phyloP scores from a whole-genome alignment of 257 asterid genomes.

The Nicotiana attenuata region DNA sequence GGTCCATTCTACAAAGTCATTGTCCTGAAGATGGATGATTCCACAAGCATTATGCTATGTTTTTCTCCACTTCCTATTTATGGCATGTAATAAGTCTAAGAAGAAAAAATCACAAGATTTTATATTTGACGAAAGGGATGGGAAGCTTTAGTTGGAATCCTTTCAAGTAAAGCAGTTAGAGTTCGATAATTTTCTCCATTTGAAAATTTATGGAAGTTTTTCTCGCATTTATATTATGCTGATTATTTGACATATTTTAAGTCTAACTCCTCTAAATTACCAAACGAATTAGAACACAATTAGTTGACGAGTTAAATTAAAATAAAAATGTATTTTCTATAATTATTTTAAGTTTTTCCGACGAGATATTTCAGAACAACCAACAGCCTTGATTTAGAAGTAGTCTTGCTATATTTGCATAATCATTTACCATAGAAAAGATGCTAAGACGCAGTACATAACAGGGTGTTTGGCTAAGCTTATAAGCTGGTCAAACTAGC shows the following conservation, averaged over 20 bases:
- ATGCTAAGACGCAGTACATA: too few relatives aligned
- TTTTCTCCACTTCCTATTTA: neutral
- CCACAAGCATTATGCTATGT: neutral
- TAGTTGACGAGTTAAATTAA: too few relatives aligned
- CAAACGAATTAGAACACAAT: too few relatives aligned
- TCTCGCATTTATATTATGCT: neutral
- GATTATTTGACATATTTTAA: too few relatives aligned
- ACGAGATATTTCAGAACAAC: too few relatives aligned
- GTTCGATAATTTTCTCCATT: neutral
- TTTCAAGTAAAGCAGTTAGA: neutral
- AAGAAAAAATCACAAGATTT: neutral
- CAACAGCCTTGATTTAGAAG: neutral
- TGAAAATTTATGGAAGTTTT: neutral
- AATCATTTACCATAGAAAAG: too few relatives aligned
- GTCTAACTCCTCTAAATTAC: too few relatives aligned
- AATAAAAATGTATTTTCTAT: too few relatives aligned
- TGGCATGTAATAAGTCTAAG: neutral
- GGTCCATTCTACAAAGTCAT: neutral
- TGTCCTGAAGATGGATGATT: neutral
- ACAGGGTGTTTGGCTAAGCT: too few relatives aligned
- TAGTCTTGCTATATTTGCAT: too few relatives aligned
- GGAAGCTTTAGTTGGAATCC: neutral
- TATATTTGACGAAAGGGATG: neutral
- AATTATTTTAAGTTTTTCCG: too few relatives aligned
- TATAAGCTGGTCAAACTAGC: too few relatives aligned